Evolutionary conservation across 495 filamentous ascomycete species (phyloP), one percentile per base, ranked within the genome.

Genomic region (Lepidopterella palustris): DNA sequence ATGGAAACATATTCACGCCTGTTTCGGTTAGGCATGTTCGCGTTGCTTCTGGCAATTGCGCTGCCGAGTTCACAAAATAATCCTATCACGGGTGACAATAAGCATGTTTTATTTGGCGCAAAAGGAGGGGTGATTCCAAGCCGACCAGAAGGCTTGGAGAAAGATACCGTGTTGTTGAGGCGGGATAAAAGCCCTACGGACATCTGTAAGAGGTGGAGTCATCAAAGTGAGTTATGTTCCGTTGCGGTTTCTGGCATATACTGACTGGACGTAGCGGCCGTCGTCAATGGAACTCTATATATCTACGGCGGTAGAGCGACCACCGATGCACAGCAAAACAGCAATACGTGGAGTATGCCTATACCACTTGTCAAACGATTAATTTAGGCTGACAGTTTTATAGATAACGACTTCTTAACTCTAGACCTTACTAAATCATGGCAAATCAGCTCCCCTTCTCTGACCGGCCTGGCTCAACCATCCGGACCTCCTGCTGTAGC

Each of bases 201-300:
- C 61, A 71, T 84, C 24, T 90, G 87, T 70, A 81, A 77, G 55
- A 73, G 87, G 62, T 90, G 84, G 83, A 80, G 78, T 45, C 83
- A 86, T 35, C 86, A 89, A 71, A 79, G 84, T 81, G 78, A 53
- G 63, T 65, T 47, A 42, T 13, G 13, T 18, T 35, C 31, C 18
- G 13, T 42, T 18, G 18, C 13, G 18, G 35, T 10, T 15, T 42
- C 3, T 15, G 35, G 18, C 2, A 42, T n/a, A 25, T 27, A 29
- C 56, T 60, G 18, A 66, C 32, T 8, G n/a, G 31, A 2, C 21
- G 20, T 28, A 72, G 72, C 61, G 26, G 65, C 84, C 20, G 61
- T 84, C 40, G 79, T 90, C 3, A 88, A 88, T 53, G 87, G 87
- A 26, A 89, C 84, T 0, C 68, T 89, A 20, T 90, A 87, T 64